A percentile compares a stretch with the other conserved stretches of the same genome.
These are phyloP conservation scores for Iberis amara DNA, from an alignment of 441 rosid species.

Conservation along the genomic window DNA sequence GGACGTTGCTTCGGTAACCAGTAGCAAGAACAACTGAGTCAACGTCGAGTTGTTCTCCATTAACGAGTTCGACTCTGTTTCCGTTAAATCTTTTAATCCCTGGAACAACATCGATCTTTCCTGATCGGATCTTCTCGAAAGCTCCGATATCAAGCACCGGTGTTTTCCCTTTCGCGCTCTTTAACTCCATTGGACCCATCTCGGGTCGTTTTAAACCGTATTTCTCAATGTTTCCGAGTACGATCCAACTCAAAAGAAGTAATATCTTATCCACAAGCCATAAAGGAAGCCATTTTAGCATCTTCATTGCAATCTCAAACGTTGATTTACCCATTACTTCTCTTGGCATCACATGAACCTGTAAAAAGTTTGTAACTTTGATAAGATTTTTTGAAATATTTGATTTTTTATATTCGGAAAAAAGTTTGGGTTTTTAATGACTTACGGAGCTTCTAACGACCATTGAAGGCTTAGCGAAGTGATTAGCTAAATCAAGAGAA, in stretches of 20 bases:
- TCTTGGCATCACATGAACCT: conserved; percentile 71
- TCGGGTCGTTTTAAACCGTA: conserved; percentile 49
- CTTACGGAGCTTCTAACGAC: conserved; percentile 65
- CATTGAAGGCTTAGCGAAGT: conserved; percentile 52
- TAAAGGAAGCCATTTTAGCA: conserved; percentile 54
- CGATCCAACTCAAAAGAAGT: conserved; percentile 44
- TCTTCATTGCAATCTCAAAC: conserved; percentile 41
- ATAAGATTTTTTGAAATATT: not conserved
- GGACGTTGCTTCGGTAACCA: conserved; percentile 82
- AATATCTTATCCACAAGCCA: conserved; percentile 64
- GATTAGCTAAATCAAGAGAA: conserved; percentile 60
- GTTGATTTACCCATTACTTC: conserved; percentile 60
- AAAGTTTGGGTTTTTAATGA: conserved; percentile 2
- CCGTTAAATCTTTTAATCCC: conserved; percentile 52
- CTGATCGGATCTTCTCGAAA: conserved; percentile 52
- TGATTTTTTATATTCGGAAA: not conserved
- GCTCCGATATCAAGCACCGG: conserved; percentile 84
- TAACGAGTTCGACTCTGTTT: conserved; percentile 52
- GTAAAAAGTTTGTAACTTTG: conserved; percentile 1
- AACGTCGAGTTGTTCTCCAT: conserved; percentile 47
- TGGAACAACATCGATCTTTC: conserved; percentile 57
- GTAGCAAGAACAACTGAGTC: conserved; percentile 65
- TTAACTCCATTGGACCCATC: conserved; percentile 65
- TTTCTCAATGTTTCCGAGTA: conserved; percentile 44
- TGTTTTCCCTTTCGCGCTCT: conserved; percentile 58